Conservation (phyloP, 257 asterid species). For the Gentiana straminea region DNA sequence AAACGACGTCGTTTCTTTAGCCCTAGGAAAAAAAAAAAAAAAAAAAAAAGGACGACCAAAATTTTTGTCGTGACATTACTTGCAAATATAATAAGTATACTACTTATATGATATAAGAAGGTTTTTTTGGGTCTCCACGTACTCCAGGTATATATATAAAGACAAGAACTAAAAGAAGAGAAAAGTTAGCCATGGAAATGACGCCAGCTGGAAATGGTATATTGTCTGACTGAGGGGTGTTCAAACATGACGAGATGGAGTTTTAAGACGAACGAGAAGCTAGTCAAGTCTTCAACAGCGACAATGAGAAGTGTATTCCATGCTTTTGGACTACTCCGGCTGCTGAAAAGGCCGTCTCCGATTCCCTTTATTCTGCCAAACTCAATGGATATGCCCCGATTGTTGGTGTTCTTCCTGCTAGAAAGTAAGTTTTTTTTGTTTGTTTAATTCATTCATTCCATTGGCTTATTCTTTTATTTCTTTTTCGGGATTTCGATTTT, state of each 20-base stretch:
- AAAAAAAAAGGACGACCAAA: too few species aligned
- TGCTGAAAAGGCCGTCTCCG: slow-evolving; percentile 52
- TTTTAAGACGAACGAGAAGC: slow-evolving; percentile 36
- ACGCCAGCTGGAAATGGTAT: slow-evolving; percentile 19
- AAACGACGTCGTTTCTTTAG: too few species aligned
- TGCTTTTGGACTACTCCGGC: slow-evolving; percentile 39
- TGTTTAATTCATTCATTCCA: neutral
- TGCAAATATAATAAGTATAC: too few species aligned
- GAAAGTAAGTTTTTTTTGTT: slow-evolving; percentile 30
- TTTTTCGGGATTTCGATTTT: neutral
- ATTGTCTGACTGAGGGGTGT: neutral
- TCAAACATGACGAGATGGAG: slow-evolving; percentile 24
- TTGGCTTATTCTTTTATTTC: too few species aligned
- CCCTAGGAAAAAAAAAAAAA: too few species aligned
- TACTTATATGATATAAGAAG: too few species aligned
- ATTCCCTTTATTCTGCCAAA: slow-evolving; percentile 43
- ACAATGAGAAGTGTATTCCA: slow-evolving; percentile 51
- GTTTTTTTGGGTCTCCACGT: too few species aligned
- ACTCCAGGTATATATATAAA: too few species aligned
- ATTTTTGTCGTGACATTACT: too few species aligned
- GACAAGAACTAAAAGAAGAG: too few species aligned
- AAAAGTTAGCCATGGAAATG: slow-evolving; percentile 14
- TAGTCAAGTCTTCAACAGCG: slow-evolving; percentile 28
- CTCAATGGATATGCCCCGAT: slow-evolving; percentile 64
- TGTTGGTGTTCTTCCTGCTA: slow-evolving; percentile 49